Conservation (phyloP, 495 filamentous ascomycete species). For the Cercophora scortea region DNA sequence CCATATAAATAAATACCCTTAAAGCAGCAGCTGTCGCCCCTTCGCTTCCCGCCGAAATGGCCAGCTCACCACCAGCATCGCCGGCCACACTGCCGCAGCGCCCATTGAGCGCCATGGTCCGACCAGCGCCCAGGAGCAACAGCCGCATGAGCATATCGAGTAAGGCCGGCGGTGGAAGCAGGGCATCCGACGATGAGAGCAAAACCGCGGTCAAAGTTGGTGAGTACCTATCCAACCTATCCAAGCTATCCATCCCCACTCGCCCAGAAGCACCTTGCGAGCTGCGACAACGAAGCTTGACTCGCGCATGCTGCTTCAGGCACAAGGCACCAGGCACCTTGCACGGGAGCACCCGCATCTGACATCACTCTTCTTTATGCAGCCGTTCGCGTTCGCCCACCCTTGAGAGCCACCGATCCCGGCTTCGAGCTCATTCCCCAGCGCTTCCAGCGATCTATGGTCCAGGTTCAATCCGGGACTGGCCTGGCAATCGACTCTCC, state of each 20-base stretch:
- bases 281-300: slow-evolving; percentile 19
- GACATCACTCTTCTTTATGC: slow-evolving; percentile 11
- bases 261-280: slow-evolving; percentile 1
- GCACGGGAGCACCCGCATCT: slow-evolving; percentile 8
- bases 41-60: slow-evolving; percentile 33
- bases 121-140: slow-evolving; percentile 64
- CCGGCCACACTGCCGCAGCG: slow-evolving; percentile 48
- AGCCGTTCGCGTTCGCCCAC: slow-evolving; percentile 94
- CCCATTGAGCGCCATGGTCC: slow-evolving; percentile 81
- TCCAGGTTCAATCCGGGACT: slow-evolving; percentile 77
- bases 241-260: background rate
- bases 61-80: slow-evolving; percentile 48
- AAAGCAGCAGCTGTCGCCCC: slow-evolving; percentile 15
- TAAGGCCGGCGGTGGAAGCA: slow-evolving; percentile 69
- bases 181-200: slow-evolving; percentile 87
- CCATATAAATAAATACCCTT: background rate
- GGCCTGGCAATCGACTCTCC: slow-evolving; percentile 83
- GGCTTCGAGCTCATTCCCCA: slow-evolving; percentile 92
- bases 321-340: too few species aligned
- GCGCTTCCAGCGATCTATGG: slow-evolving; percentile 89
- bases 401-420: slow-evolving; percentile 74
- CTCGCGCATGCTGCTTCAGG: slow-evolving; percentile 11
- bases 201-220: slow-evolving; percentile 99
- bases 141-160: slow-evolving; percentile 88
- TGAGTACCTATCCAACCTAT: slow-evolving; percentile 53